Conservation (phyloP, 164 flowering plant species). For the Echeveria elegans region DNA sequence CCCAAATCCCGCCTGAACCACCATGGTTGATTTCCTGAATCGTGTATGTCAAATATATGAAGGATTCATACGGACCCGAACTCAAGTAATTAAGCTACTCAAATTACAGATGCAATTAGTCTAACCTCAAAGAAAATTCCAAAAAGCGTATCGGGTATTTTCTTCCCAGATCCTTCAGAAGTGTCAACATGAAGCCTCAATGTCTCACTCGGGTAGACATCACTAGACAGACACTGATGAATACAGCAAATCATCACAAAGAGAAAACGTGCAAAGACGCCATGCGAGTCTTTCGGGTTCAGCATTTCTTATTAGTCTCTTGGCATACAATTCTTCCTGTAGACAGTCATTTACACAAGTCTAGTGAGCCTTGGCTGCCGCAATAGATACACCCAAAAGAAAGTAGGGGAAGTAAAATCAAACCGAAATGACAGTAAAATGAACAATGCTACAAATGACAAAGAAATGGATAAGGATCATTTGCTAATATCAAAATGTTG, state of each 20-base stretch:
- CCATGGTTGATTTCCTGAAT: slow-evolving; percentile 10
- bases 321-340: not conserved
- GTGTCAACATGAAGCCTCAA: slow-evolving; percentile 22
- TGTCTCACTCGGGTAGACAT: not conserved
- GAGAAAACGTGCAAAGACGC: not conserved
- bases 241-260: not conserved
- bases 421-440: not conserved
- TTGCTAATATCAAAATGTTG: not conserved
- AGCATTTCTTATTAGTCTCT: not conserved
- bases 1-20: slow-evolving; percentile 12
- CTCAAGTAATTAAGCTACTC: not conserved
- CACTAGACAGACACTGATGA: not conserved
- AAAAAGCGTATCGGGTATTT: slow-evolving; percentile 63
- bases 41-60: not conserved
- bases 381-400: not conserved
- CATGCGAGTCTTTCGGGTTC: not conserved
- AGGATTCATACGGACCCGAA: not conserved
- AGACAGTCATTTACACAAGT: not conserved
- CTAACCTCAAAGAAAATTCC: slow-evolving; percentile 90
- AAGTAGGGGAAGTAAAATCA: not conserved
- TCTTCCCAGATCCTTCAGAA: slow-evolving; percentile 25
- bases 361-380: not conserved
- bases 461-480: not conserved
- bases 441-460: not conserved
- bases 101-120: not conserved